phyloP scores from a whole-genome alignment of 1,284 basidiomycete species.

The Pascua guehoae region DNA sequence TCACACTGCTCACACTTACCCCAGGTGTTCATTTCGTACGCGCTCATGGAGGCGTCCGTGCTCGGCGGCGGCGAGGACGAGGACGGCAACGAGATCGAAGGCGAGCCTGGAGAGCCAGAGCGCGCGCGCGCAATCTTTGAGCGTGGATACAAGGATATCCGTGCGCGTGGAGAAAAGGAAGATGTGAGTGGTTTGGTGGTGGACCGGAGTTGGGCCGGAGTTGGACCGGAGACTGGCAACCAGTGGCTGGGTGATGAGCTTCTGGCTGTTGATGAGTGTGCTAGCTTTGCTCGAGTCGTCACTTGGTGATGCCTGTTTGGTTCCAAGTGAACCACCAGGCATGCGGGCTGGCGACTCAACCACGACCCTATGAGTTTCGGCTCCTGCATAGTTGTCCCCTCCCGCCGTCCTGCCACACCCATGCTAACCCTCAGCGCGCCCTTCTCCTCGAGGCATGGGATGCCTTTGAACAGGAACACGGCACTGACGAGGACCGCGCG shows the following conservation, averaged over 20 bases:
- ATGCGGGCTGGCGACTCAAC: no score
- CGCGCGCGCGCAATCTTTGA: slow-evolving; percentile 75
- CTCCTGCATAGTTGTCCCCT: no score
- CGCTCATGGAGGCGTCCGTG: slow-evolving; percentile 49
- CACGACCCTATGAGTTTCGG: no score
- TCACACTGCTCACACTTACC: neutral
- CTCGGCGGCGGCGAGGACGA: slow-evolving; percentile 62
- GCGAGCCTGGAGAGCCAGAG: slow-evolving; percentile 65
- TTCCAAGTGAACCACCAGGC: no score
- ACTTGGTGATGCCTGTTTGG: neutral
- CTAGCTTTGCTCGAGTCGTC: slow-evolving; percentile 1
- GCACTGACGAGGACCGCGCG: slow-evolving; percentile 63
- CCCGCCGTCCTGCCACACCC: no score
- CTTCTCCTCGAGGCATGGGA: slow-evolving; percentile 91
- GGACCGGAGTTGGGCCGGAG: neutral
- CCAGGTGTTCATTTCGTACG: slow-evolving; percentile 52
- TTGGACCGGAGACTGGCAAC: neutral
- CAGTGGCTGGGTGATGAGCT: no score
- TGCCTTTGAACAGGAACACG: slow-evolving; percentile 76
- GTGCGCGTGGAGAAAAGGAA: slow-evolving; percentile 73
- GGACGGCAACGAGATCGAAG: slow-evolving; percentile 66
- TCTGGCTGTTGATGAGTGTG: no score
- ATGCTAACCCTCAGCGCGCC: slow-evolving; percentile 60
- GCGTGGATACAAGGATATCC: slow-evolving; percentile 80
- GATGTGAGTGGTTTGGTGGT: slow-evolving; percentile 59